Conservation (phyloP, 148 eudicot genomes). For the Amaranthus cruentus region DNA sequence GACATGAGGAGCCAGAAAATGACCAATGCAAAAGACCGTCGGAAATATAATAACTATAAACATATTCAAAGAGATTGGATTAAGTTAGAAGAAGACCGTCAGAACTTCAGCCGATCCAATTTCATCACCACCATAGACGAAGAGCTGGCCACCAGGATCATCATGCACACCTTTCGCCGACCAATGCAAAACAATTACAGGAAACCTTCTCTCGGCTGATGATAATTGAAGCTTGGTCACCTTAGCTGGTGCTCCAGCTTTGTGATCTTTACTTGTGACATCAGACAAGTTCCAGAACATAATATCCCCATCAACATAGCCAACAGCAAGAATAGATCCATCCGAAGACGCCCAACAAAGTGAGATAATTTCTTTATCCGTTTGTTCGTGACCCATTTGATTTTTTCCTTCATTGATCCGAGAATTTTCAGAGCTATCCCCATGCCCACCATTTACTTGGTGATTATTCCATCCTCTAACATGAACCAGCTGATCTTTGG, state of each 20-base stretch:
- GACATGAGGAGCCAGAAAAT: background rate
- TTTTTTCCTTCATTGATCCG: slow-evolving; percentile 27
- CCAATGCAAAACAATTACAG: slow-evolving; percentile 89
- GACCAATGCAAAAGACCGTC: background rate
- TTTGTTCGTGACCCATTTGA: slow-evolving; percentile 40
- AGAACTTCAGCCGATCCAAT: slow-evolving; percentile 95
- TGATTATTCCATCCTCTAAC: slow-evolving; percentile 60
- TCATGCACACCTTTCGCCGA: slow-evolving; percentile 35
- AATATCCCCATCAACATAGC: slow-evolving; percentile 95
- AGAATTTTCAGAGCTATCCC: slow-evolving; percentile 31
- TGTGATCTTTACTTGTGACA: slow-evolving; percentile 33
- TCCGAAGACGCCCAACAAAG: slow-evolving; percentile 94
- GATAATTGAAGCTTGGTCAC: slow-evolving; percentile 72
- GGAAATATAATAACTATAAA: background rate
- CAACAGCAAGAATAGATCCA: slow-evolving; percentile 87
- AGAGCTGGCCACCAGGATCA: slow-evolving; percentile 64
- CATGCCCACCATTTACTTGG: slow-evolving; percentile 31
- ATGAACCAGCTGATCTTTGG: slow-evolving; percentile 57
- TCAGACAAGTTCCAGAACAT: slow-evolving; percentile 70
- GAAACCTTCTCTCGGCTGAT: slow-evolving; percentile 68
- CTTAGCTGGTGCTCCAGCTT: slow-evolving; percentile 43
- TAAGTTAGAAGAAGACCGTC: slow-evolving; percentile 52
- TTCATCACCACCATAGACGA: slow-evolving; percentile 89
- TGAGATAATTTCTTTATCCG: slow-evolving; percentile 78
- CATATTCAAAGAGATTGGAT: slow-evolving; percentile 9